Evolutionary conservation across 352 stramenopile species (phyloP).

Genomic region (Globisporangium nunn): DNA sequence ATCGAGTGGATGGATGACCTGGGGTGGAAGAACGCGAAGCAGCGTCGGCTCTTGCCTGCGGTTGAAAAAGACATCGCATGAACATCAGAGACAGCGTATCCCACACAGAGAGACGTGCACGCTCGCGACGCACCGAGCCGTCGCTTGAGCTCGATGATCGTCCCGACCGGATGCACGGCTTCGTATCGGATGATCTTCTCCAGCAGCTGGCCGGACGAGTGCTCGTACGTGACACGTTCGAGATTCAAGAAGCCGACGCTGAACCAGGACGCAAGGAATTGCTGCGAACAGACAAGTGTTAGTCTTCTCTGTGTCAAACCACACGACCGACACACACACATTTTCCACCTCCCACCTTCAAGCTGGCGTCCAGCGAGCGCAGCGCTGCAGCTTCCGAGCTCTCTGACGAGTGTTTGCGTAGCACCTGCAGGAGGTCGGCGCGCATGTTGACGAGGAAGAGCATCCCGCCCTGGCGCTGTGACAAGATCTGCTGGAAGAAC

Average conservation of each 20-base stretch:
- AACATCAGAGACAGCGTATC: background rate
- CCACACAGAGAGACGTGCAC: no score
- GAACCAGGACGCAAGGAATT: constrained; percentile 90
- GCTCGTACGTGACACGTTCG: constrained; percentile 91
- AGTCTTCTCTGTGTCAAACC: no score
- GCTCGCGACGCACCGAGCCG: constrained; percentile 51
- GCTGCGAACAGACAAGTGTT: constrained; percentile 18
- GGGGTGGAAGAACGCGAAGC: constrained; percentile 94
- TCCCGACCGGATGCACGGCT: constrained; percentile 91
- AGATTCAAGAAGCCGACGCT: constrained; percentile 88
- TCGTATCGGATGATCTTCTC: constrained; percentile 96
- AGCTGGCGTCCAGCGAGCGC: constrained; percentile 58
- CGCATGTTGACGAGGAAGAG: constrained; percentile 77
- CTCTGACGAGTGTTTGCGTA: constrained; percentile 41
- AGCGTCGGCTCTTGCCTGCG: constrained; percentile 63
- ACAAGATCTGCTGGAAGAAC: constrained; percentile 80
- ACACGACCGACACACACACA: background rate
- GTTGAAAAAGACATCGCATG: background rate
- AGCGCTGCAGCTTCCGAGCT: constrained; percentile 41
- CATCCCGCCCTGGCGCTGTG: constrained; percentile 75
- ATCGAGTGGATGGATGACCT: constrained; percentile 23
- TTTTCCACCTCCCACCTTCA: constrained; percentile 36
- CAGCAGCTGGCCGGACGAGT: constrained; percentile 87
- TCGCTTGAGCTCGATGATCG: constrained; percentile 90
- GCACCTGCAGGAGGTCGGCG: constrained; percentile 53